A percentile compares a stretch with the other conserved stretches of the same genome.
phyloP scores from a whole-genome alignment of 2,329 filamentous ascomycete species.

The Penicillium janthinellum region DNA sequence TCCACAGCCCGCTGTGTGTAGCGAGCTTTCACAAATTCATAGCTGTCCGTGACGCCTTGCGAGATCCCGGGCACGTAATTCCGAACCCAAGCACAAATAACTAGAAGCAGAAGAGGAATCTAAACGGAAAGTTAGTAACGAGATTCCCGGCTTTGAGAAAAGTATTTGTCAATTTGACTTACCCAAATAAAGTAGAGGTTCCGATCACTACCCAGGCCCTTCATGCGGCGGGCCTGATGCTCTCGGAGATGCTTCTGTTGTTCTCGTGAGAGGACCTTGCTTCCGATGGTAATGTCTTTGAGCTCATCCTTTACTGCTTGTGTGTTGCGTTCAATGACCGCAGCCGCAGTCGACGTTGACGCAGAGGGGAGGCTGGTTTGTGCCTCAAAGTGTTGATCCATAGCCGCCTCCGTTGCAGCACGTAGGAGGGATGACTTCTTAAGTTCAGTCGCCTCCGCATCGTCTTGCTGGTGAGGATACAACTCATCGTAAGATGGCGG shows the following conservation, averaged over 20 bases:
- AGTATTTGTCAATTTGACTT: slow-evolving; percentile 27
- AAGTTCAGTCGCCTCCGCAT: slow-evolving; percentile 40
- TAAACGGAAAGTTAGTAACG: slow-evolving; percentile 25
- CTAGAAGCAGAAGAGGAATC: slow-evolving; percentile 52
- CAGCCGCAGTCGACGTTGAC: slow-evolving; percentile 13
- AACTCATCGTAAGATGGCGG: slow-evolving; percentile 81
- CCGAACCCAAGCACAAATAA: slow-evolving; percentile 49
- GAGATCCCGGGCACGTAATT: slow-evolving; percentile 47
- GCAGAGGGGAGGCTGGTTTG: slow-evolving; percentile 31
- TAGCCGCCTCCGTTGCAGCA: slow-evolving; percentile 47
- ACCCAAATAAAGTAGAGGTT: slow-evolving; percentile 60
- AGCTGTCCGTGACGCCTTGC: slow-evolving; percentile 41
- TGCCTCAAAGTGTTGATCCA: slow-evolving; percentile 49
- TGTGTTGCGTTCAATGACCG: slow-evolving; percentile 11
- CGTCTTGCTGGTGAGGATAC: slow-evolving; percentile 57
- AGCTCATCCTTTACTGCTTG: slow-evolving; percentile 39
- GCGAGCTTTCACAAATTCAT: slow-evolving; percentile 42
- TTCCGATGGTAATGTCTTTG: slow-evolving; percentile 46
- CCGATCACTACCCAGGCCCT: slow-evolving; percentile 51
- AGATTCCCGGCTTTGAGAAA: not conserved
- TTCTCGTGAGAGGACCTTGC: slow-evolving; percentile 46
- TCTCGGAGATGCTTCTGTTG: slow-evolving; percentile 51
- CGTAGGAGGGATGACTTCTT: slow-evolving; percentile 48
- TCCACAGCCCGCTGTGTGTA: slow-evolving; percentile 38
- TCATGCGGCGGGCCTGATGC: slow-evolving; percentile 52